phyloP scores from a whole-genome alignment of 768 basidiomycete species.

The Serendipita vermifera region DNA sequence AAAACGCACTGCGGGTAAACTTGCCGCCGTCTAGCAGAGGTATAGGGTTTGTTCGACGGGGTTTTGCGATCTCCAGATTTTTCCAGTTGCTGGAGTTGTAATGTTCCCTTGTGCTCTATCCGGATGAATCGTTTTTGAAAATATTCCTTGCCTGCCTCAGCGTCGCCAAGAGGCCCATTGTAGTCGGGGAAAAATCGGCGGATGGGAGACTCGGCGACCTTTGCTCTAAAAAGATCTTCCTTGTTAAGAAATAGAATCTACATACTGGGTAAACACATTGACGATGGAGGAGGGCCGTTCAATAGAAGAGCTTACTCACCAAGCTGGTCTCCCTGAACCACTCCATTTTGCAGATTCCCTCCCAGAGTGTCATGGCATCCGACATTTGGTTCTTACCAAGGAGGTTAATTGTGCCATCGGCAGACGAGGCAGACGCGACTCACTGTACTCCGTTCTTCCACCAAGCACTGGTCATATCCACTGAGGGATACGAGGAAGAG shows the following conservation, averaged over 20 bases:
- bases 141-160: conserved; percentile 71
- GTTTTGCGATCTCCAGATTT: neutral
- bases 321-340: conserved; percentile 95
- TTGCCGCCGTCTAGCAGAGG: neutral
- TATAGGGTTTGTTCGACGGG: neutral
- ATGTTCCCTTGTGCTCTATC: conserved; percentile 57
- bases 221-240: conserved; percentile 78
- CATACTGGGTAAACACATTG: neutral
- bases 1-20: neutral
- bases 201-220: conserved; percentile 70
- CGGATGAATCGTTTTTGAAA: conserved; percentile 77
- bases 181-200: conserved; percentile 85
- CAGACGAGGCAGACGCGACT: too few relatives aligned
- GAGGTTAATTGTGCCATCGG: neutral
- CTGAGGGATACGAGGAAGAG: conserved; percentile 83
- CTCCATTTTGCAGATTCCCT: conserved; percentile 92
- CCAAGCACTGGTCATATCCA: conserved; percentile 88
- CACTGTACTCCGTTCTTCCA: conserved; percentile 85
- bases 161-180: conserved; percentile 41
- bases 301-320: conserved; percentile 33
- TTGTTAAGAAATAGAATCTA: conserved; percentile 94
- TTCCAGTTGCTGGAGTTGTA: neutral
- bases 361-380: conserved; percentile 97
- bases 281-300: neutral
- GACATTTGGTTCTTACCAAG: conserved; percentile 90